Evolutionary conservation across 371 early-diverging fungal genomes (phyloP), one percentile per base, ranked within the genome.

Genomic region (Mucor indicus): DNA sequence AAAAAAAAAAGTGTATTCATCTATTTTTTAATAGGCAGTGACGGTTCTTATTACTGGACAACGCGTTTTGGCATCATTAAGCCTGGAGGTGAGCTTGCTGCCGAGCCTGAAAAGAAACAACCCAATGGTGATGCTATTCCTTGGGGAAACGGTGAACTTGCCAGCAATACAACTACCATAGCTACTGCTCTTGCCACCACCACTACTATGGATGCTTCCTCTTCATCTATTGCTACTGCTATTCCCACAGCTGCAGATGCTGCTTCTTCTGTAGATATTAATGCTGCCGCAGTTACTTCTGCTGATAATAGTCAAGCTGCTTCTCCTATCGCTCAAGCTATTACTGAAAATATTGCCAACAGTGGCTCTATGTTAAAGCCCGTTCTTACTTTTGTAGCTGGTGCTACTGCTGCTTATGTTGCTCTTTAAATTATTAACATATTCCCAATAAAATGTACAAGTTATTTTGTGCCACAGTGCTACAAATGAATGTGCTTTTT

Each of bases 81-180:
- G 29, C 42, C 57, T 38, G 62, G 48, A 37, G 62, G 61, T 23
- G 41, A 41, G 8, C 48, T 57, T 10, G 53, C 49, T 27, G 50
- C 47, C 24, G 53, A 53, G 25, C 62, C 65, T 21, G 22, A 57
- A 44, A 12, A 20, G 19, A 69, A 22, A 23, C 65, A 43, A 43
- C 52, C 46, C 52, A 63, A 47, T 41, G 72, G 72, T 46, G 57
- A 59, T 15, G 50, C 55, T 12, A 69, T 73, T 29, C 74, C 74
- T 23, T 73, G 74, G 74, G 74, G 74, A 36, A 44, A 56, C 24
- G 74, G 74, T 36, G 48, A 66, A 20, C 40, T 60, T 16, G 52
- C 53, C n/a, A n/a, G 27, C 3, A 19, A 38, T 25, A 17, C 16
- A 11, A 10, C 31, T 3, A 19, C 43, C 12, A 51, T 53, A 17